Percentiles rank a stretch among this genome's conserved stretches.
These are phyloP conservation scores for Pythium rishiriense DNA, from an alignment of 352 stramenopile species.

Conservation along the genomic window DNA sequence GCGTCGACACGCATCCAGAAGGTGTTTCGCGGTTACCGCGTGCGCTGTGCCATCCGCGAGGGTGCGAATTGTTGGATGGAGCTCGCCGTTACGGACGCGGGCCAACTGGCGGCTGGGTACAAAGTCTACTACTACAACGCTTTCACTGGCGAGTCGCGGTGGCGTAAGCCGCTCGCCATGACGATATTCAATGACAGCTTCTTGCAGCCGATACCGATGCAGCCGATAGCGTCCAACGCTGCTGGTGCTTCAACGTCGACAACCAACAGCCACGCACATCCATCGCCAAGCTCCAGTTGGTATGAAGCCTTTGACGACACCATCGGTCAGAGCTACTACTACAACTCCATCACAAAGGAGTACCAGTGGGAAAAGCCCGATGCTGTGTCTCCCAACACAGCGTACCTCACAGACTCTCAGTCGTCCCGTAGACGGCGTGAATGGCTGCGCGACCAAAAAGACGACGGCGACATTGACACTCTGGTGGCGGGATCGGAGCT, in stretches of 20 bases:
- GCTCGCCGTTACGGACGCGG: slow-evolving; percentile 32
- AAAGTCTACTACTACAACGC: slow-evolving; percentile 81
- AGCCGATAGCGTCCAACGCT: neutral
- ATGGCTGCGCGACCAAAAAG: slow-evolving; percentile 55
- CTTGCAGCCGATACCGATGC: slow-evolving; percentile 32
- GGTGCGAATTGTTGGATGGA: slow-evolving; percentile 82
- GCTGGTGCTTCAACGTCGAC: neutral
- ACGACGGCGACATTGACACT: slow-evolving; percentile 33
- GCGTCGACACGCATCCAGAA: slow-evolving; percentile 80
- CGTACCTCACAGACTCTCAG: slow-evolving; percentile 43
- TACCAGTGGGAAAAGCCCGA: slow-evolving; percentile 73
- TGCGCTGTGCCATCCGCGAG: slow-evolving; percentile 63
- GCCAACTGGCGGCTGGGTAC: slow-evolving; percentile 12
- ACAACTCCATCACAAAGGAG: slow-evolving; percentile 68
- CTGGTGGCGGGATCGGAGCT: slow-evolving; percentile 38
- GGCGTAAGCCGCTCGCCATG: slow-evolving; percentile 68
- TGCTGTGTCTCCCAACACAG: slow-evolving; percentile 14
- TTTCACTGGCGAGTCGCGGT: slow-evolving; percentile 67
- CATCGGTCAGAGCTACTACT: slow-evolving; percentile 74
- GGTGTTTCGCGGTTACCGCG: slow-evolving; percentile 74
- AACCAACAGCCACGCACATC: neutral
- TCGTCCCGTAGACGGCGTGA: slow-evolving; percentile 39
- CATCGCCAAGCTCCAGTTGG: slow-evolving; percentile 38
- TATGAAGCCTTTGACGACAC: slow-evolving; percentile 78
- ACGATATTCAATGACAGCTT: slow-evolving; percentile 72